Evolutionary conservation across 1,284 basidiomycete genomes (phyloP).

Genomic region (Afroboletus lepidellus): DNA sequence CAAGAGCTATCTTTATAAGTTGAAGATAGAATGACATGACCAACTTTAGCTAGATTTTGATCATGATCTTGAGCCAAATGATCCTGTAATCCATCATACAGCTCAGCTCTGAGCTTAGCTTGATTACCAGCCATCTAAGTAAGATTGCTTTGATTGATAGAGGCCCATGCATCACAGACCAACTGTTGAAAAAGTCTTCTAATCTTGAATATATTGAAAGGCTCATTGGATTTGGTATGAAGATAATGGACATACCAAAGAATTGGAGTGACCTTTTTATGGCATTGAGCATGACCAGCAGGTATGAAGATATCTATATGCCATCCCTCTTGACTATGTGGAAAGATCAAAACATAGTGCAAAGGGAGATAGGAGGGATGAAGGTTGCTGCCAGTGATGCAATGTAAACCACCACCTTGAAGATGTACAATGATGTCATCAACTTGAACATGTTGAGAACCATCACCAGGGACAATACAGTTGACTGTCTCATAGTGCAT

Average conservation of each 20-base stretch:
- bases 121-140: conserved; percentile 37
- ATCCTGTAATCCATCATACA: conserved; percentile 6
- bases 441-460: conserved; percentile 7
- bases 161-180: conserved; percentile 37
- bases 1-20: not conserved
- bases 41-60: conserved; percentile 4
- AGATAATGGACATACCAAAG: conserved; percentile 19
- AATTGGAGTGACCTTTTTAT: conserved; percentile 18
- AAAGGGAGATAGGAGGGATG: conserved; percentile 38
- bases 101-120: conserved; percentile 34
- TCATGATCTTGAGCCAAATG: not conserved
- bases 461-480: conserved; percentile 21
- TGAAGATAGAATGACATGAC: conserved; percentile 1
- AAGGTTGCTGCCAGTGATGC: conserved; percentile 37
- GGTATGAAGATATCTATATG: conserved; percentile 20
- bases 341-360: conserved; percentile 43
- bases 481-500: not conserved
- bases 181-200: conserved; percentile 43
- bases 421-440: conserved; percentile 13
- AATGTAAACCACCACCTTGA: not conserved
- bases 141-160: conserved; percentile 33
- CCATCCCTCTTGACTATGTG: conserved; percentile 36
- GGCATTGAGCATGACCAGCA: not conserved
- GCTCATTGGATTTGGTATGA: not conserved
- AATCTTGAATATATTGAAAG: conserved; percentile 34